Percentiles rank a stretch among this genome's conserved stretches.
Conservation (phyloP, 306 rosid species). For the Abrus pulchellus region DNA sequence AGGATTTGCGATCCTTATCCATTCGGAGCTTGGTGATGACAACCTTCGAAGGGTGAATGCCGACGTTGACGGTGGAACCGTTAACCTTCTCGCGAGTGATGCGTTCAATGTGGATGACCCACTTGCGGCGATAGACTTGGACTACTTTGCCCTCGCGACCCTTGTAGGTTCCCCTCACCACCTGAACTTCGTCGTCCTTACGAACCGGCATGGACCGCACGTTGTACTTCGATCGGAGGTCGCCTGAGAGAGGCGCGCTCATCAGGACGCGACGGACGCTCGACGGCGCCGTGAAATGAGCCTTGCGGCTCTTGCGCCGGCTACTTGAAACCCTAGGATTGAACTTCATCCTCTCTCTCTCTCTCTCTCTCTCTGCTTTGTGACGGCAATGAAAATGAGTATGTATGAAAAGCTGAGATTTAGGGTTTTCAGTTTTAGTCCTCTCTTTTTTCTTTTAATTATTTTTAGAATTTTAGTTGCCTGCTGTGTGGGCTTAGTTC, state of each 20-base stretch:
- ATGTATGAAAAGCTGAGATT: neutral
- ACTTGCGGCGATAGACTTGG: slow-evolving; percentile 93
- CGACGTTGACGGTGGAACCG: slow-evolving; percentile 95
- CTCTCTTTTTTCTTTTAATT: neutral
- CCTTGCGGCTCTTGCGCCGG: slow-evolving; percentile 96
- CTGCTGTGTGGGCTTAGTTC: neutral
- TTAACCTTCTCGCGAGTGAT: slow-evolving; percentile 96
- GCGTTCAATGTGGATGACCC: slow-evolving; percentile 95
- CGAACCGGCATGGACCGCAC: slow-evolving; percentile 92
- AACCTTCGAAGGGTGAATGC: slow-evolving; percentile 83
- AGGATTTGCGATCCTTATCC: slow-evolving; percentile 89
- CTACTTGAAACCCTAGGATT: slow-evolving; percentile 90
- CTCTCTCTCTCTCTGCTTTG: slow-evolving; percentile 6
- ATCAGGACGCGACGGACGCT: slow-evolving; percentile 87
- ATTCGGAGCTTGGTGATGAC: slow-evolving; percentile 81
- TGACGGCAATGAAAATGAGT: slow-evolving; percentile 18
- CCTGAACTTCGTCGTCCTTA: slow-evolving; percentile 94
- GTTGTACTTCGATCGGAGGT: slow-evolving; percentile 89
- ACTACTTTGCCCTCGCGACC: slow-evolving; percentile 96
- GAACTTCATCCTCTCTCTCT: slow-evolving; percentile 70
- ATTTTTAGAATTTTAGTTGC: neutral
- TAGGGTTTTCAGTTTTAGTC: slow-evolving; percentile 35
- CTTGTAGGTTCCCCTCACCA: slow-evolving; percentile 88
- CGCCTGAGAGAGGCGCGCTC: slow-evolving; percentile 90
- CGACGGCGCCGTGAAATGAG: slow-evolving; percentile 95